Conservation (phyloP, 139 green algal genomes). For the Axilococcus clingmanii region DNA sequence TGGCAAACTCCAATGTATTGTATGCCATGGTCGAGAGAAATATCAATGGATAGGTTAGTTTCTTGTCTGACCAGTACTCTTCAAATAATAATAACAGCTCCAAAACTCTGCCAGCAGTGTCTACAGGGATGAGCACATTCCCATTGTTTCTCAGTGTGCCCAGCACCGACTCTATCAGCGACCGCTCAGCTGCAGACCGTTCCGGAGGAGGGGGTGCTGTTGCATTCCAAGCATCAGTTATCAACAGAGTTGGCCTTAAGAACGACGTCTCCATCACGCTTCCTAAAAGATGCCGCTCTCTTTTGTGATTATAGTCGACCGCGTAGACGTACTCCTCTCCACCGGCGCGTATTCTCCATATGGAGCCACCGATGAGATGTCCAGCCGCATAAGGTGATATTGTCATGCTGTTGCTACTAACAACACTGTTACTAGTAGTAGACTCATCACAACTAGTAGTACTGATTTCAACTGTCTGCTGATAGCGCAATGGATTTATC, state of each 20-base stretch:
- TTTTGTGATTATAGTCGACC: conserved; percentile 76
- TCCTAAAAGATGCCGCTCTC: conserved; percentile 51
- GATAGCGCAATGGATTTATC: conserved; percentile 49
- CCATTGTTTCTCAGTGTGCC: conserved; percentile 40
- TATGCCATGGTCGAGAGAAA: conserved; percentile 51
- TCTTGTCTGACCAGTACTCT: conserved; percentile 46
- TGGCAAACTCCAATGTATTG: conserved; percentile 63
- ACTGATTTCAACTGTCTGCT: conserved; percentile 41
- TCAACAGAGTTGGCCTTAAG: conserved; percentile 60
- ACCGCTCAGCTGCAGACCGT: conserved; percentile 18
- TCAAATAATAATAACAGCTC: conserved; percentile 87
- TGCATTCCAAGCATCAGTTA: conserved; percentile 40
- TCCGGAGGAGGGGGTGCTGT: background rate
- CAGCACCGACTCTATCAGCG: conserved; percentile 41
- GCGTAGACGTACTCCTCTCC: conserved; percentile 85
- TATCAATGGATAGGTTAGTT: conserved; percentile 61
- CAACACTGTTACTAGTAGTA: no score
- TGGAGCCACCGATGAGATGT: conserved; percentile 69
- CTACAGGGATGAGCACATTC: conserved; percentile 81
- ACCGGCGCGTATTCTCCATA: conserved; percentile 67
- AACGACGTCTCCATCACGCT: conserved; percentile 27
- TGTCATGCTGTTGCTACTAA: conserved; percentile 46
- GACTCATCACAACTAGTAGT: conserved; percentile 18
- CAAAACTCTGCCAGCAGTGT: conserved; percentile 75
- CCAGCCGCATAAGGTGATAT: conserved; percentile 72